These are phyloP conservation scores for Xylaria sp. DNA, from an alignment of 2,329 filamentous ascomycete genomes.

Conservation along the genomic window DNA sequence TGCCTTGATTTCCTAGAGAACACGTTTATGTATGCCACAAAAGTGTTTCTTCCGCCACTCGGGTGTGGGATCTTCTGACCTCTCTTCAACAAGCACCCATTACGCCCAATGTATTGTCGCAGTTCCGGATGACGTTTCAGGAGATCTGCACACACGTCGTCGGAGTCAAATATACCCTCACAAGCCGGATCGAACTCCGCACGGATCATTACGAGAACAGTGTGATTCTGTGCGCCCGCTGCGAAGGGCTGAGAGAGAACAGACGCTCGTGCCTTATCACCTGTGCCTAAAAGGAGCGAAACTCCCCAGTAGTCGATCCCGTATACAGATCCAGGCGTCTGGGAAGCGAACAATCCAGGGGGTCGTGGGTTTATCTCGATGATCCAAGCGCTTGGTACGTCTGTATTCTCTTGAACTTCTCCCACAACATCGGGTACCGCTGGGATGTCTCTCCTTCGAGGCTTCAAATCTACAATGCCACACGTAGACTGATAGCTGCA, in stretches of 20 bases:
- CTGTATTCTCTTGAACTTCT: background rate
- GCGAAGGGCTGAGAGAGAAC: conserved; percentile 34
- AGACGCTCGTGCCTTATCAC: conserved; percentile 32
- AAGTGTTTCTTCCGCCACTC: conserved; percentile 36
- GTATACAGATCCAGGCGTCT: conserved; percentile 36
- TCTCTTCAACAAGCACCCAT: conserved; percentile 37
- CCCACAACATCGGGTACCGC: background rate
- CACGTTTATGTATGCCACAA: conserved; percentile 40
- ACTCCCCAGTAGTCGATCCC: conserved; percentile 40
- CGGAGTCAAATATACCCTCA: conserved; percentile 41
- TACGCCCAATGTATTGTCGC: conserved; percentile 31
- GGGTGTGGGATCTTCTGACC: conserved; percentile 39
- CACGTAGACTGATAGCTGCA: conserved; percentile 27
- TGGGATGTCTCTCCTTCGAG: background rate
- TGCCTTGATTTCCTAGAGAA: conserved; percentile 36
- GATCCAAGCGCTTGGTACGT: conserved; percentile 32
- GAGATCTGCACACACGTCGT: conserved; percentile 40
- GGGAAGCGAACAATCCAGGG: conserved; percentile 36
- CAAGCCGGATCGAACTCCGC: conserved; percentile 34
- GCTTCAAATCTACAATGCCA: conserved; percentile 18
- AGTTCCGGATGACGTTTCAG: conserved; percentile 36
- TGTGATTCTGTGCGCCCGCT: conserved; percentile 33
- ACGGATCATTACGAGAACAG: conserved; percentile 38
- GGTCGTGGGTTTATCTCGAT: conserved; percentile 40
- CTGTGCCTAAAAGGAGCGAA: conserved; percentile 31